Base-by-base conservation (phyloP, 2,329 filamentous ascomycete genomes). In the Xylogone sp. region DNA sequence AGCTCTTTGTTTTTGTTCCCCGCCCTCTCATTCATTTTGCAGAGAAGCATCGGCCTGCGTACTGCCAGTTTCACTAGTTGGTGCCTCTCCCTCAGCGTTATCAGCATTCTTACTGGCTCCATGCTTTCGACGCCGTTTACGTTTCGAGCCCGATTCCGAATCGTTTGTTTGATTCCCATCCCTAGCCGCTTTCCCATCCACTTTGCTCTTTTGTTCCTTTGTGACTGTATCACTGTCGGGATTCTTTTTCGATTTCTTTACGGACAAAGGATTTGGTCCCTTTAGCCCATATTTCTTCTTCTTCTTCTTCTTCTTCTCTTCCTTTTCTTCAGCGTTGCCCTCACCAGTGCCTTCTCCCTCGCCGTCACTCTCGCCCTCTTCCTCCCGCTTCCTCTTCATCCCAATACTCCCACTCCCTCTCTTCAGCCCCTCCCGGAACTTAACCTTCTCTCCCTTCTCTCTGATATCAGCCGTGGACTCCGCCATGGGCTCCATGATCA, bases 401-500 rank as follows among this genome's bases (percentile, higher is more conserved):
- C 77, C 77, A 39, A 43, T 42, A 57, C 57, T 63, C 5, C 77
- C 78, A 39, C 62, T 64, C 4, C 50, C 47, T 24, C 73, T 74
- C 67, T 81, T 86, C 58, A 91, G 71, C 45, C 87, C 88, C 18
- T 80, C 77, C 57, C 84, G 79, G 63, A 92, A 88, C 71, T 95
- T 95, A 51, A 76, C 77, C 61, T 77, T 81, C 74, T 94, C 90
- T 56, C 88, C 87, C 53, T 75, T 75, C 48, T 85, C 79, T 54
- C 86, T 79, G 45, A 82, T 76, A 52, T 81, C 76, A 39, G 78
- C 79, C 16, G 84, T 88, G 49, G 78, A 78, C 39, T 75, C 78
- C 18, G 87, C 84, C 86, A 94, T 90, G 13, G 87, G 87, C 68
- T 85, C 84, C 75, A 88, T 77, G 50, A 87, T 84, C 82, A 93